These are phyloP conservation scores for Malassezia restricta DNA, from an alignment of 1,284 basidiomycete species.

Conservation along the genomic window DNA sequence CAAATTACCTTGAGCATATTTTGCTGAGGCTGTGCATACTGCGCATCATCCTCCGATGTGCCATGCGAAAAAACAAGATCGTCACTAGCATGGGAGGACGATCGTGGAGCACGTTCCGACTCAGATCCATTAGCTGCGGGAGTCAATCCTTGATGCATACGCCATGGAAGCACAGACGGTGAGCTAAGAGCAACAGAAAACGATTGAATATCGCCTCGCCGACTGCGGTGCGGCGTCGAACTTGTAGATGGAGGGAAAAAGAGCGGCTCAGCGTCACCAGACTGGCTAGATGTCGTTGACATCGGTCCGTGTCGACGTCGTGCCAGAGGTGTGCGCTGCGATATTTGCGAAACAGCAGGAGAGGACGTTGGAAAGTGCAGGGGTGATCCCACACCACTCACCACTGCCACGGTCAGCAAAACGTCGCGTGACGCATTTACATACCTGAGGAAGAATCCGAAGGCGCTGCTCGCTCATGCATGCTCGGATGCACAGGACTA, in stretches of 20 bases:
- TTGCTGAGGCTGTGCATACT: constrained; percentile 40
- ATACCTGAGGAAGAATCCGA: constrained; percentile 22
- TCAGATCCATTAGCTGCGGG: background rate
- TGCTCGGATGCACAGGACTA: constrained; percentile 30
- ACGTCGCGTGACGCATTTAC: background rate
- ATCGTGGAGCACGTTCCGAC: background rate
- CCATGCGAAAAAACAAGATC: constrained; percentile 44
- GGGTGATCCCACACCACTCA: constrained; percentile 20
- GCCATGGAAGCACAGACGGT: background rate
- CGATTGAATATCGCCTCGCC: constrained; percentile 42
- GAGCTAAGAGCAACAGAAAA: constrained; percentile 1
- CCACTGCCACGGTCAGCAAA: background rate
- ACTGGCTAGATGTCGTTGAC: constrained; percentile 24
- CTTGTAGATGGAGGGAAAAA: constrained; percentile 41
- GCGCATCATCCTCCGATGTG: constrained; percentile 12
- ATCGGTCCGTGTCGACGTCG: constrained; percentile 16
- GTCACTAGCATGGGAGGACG: constrained; percentile 67
- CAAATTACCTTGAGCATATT: constrained; percentile 73
- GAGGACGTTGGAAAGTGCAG: constrained; percentile 40
- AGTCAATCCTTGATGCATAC: background rate
- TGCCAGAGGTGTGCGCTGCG: constrained; percentile 16
- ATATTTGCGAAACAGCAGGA: constrained; percentile 23
- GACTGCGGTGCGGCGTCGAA: constrained; percentile 30
- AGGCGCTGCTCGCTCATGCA: constrained; percentile 12
- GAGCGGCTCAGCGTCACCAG: constrained; percentile 29